phyloP scores from a whole-genome alignment of 2,329 filamentous ascomycete genomes.

The Colletotrichum lentis region DNA sequence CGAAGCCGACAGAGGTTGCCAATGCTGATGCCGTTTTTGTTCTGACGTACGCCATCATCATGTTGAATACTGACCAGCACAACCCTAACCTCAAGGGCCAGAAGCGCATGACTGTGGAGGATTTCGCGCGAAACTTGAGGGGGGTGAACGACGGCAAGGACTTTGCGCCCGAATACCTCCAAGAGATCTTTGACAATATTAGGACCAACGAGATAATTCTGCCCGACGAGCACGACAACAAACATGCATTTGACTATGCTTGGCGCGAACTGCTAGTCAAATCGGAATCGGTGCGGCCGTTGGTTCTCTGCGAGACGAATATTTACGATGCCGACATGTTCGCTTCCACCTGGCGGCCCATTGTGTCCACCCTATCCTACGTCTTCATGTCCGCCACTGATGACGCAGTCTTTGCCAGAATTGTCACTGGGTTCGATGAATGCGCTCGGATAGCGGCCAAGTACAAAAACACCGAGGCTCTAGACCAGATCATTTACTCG shows the following conservation, averaged over 20 bases:
- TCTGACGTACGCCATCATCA: slow-evolving; percentile 93
- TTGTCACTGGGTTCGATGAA: slow-evolving; percentile 95
- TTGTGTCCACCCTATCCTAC: slow-evolving; percentile 93
- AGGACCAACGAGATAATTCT: slow-evolving; percentile 93
- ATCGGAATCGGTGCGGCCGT: slow-evolving; percentile 75
- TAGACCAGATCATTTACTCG: slow-evolving; percentile 92
- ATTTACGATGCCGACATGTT: slow-evolving; percentile 99
- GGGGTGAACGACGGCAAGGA: slow-evolving; percentile 88
- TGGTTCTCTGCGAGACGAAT: slow-evolving; percentile 87
- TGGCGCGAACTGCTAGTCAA: slow-evolving; percentile 95
- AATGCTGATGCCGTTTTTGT: slow-evolving; percentile 90
- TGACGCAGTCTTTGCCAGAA: slow-evolving; percentile 90
- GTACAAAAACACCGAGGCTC: slow-evolving; percentile 82
- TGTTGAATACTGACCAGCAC: slow-evolving; percentile 96
- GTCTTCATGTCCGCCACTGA: slow-evolving; percentile 99
- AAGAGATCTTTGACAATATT: slow-evolving; percentile 90
- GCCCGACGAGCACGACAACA: slow-evolving; percentile 96
- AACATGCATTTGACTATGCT: slow-evolving; percentile 94
- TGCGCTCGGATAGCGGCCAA: slow-evolving; percentile 91
- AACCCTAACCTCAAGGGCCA: slow-evolving; percentile 84
- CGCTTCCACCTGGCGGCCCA: slow-evolving; percentile 91
- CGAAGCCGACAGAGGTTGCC: slow-evolving; percentile 76
- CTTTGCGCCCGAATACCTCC: slow-evolving; percentile 83
- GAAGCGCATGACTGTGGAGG: slow-evolving; percentile 83
- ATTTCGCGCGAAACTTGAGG: slow-evolving; percentile 88